phyloP scores from a whole-genome alignment of 75 land plant genomes.

The Selaginella tamariscina region DNA sequence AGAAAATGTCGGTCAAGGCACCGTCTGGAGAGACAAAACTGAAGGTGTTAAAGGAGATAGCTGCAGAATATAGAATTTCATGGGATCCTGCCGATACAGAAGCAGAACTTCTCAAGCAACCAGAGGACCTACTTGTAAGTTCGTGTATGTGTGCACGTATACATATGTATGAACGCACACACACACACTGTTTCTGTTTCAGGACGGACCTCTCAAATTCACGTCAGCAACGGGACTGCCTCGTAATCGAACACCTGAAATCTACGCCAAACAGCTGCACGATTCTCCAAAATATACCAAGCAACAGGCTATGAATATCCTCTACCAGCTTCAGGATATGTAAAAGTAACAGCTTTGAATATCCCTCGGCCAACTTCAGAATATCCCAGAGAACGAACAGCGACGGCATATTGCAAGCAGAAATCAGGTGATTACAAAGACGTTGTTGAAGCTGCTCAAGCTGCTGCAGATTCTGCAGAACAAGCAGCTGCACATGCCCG shows the following conservation, averaged over 20 bases:
- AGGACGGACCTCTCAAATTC: not conserved
- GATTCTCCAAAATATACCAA: constrained; percentile 31
- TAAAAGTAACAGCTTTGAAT: constrained; percentile 19
- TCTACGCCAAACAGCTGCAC: not conserved
- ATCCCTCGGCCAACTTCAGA: not conserved
- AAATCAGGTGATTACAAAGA: constrained; percentile 41
- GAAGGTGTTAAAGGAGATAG: constrained; percentile 44
- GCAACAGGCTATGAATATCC: too few relatives aligned
- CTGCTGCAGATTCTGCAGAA: constrained; percentile 55
- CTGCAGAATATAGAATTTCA: constrained; percentile 35
- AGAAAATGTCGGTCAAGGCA: constrained; percentile 59
- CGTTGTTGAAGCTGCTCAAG: constrained; percentile 52
- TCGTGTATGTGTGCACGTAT: not conserved
- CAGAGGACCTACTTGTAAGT: constrained; percentile 72
- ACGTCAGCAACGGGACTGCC: not conserved
- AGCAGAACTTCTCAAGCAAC: constrained; percentile 42
- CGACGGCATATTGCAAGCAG: constrained; percentile 22
- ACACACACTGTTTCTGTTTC: not conserved
- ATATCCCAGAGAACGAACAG: constrained; percentile 4
- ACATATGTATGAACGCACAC: not conserved
- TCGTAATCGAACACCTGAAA: constrained; percentile 5
- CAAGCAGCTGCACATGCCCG: constrained; percentile 66
- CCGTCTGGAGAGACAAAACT: constrained; percentile 46
- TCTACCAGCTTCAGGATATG: constrained; percentile 4
- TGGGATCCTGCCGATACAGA: constrained; percentile 68